Evolutionary conservation across 2,329 filamentous ascomycete species (phyloP).

Genomic region (Fusarium sp.): DNA sequence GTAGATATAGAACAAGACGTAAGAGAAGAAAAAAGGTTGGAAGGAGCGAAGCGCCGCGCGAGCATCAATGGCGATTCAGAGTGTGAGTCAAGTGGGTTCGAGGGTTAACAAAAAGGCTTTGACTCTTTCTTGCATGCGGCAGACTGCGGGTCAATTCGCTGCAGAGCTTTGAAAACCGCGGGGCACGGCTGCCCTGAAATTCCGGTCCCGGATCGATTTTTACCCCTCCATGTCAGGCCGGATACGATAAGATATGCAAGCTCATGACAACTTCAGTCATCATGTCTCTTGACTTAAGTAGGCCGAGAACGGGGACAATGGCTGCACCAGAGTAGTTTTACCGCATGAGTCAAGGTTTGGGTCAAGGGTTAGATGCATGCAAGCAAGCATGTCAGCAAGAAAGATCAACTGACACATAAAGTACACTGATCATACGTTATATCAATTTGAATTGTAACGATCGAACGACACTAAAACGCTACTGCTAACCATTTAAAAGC

Average conservation of each 20-base stretch:
- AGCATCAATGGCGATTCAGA: constrained; percentile 47
- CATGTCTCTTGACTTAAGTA: neutral
- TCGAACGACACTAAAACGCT: constrained; percentile 33
- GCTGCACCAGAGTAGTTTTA: neutral
- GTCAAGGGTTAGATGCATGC: too few relatives aligned
- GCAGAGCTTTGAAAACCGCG: constrained; percentile 34
- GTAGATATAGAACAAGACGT: constrained; percentile 23
- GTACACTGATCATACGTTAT: neutral
- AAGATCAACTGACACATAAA: neutral
- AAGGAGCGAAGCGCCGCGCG: constrained; percentile 47
- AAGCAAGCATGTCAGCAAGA: neutral
- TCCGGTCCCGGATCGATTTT: constrained; percentile 39
- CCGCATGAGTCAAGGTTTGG: too few relatives aligned
- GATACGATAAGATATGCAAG: constrained; percentile 9
- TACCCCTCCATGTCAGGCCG: constrained; percentile 36
- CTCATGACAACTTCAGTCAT: neutral
- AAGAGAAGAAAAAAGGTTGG: constrained; percentile 43
- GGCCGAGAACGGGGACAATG: neutral
- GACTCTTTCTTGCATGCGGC: constrained; percentile 31
- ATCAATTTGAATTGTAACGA: constrained; percentile 34
- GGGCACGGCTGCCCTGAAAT: constrained; percentile 39
- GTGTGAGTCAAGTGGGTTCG: constrained; percentile 51
- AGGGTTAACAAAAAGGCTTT: constrained; percentile 46
- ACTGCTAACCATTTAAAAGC: constrained; percentile 23
- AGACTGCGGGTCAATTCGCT: constrained; percentile 40